A percentile compares a stretch with the other conserved stretches of the same genome.
Conservation (phyloP, 2,329 filamentous ascomycete species). For the Geosmithia putterillii region DNA sequence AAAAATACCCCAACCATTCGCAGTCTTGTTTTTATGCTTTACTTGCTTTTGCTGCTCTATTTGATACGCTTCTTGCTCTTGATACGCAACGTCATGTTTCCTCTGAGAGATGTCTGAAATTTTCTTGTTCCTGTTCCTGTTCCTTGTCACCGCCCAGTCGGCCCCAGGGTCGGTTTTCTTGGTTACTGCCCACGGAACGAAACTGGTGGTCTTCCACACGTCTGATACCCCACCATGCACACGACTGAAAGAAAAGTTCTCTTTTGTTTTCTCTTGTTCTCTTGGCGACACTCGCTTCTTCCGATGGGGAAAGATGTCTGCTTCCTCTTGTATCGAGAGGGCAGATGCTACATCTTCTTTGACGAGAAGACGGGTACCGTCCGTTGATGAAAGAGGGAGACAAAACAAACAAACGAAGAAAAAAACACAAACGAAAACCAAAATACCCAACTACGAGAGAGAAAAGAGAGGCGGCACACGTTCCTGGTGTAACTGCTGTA, state of each 20-base stretch:
- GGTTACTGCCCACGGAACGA: neutral
- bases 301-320: neutral
- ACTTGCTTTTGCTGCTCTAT: neutral
- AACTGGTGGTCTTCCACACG: neutral
- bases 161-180: neutral
- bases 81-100: neutral
- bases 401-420: no score
- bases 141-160: neutral
- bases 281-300: neutral
- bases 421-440: no score
- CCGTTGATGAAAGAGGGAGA: no score
- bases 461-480: no score
- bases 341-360: no score
- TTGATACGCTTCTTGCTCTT: neutral
- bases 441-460: no score
- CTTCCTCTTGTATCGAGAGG: no score
- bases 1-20: slow-evolving; percentile 35
- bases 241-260: no score
- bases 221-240: neutral
- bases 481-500: no score
- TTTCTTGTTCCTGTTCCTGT: neutral
- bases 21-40: neutral
- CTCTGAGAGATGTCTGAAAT: neutral
- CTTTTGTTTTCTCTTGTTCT: neutral
- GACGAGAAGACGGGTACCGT: no score